Conservation (phyloP, 2,329 filamentous ascomycete species). For the Pyrenophora tritici-repentis region DNA sequence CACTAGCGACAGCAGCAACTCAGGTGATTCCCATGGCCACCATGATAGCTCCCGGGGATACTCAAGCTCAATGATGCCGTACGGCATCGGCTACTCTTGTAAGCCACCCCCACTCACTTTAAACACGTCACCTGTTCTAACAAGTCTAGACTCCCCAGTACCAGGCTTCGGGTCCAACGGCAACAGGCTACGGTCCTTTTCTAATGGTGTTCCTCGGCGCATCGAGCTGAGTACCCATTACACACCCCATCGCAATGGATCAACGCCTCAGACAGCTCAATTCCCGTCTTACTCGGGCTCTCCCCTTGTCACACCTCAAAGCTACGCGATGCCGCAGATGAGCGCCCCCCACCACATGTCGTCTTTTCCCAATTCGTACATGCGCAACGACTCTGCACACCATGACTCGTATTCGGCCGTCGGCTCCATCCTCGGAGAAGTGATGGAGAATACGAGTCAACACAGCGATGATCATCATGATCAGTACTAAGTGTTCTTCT, state of each 20-base stretch:
- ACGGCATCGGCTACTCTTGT: conserved; percentile 48
- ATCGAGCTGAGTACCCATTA: conserved; percentile 51
- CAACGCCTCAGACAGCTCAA: conserved; percentile 49
- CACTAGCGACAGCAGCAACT: conserved; percentile 32
- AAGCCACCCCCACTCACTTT: conserved; percentile 11
- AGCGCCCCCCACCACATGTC: conserved; percentile 50
- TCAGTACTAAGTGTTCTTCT: conserved; percentile 24
- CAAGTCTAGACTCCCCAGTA: conserved; percentile 42
- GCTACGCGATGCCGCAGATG: conserved; percentile 45
- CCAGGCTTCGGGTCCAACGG: conserved; percentile 48
- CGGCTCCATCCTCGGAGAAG: conserved; percentile 44
- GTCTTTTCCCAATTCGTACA: conserved; percentile 44
- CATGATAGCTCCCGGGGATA: conserved; percentile 33
- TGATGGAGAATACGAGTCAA: conserved; percentile 41
- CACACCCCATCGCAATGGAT: conserved; percentile 38
- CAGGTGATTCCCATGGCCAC: conserved; percentile 30
- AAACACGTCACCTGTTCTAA: conserved; percentile 18
- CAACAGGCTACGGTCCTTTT: conserved; percentile 49
- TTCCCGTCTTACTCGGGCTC: conserved; percentile 49
- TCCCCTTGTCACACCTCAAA: conserved; percentile 46
- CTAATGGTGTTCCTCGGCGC: conserved; percentile 44
- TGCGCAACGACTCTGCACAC: conserved; percentile 44
- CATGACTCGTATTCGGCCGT: conserved; percentile 44
- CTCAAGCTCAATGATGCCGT: conserved; percentile 45
- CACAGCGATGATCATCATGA: conserved; percentile 40